Percentiles rank a stretch among this genome's conserved stretches.
Conservation (phyloP, 768 basidiomycete genomes). For the Pleurotus tuoliensis region DNA sequence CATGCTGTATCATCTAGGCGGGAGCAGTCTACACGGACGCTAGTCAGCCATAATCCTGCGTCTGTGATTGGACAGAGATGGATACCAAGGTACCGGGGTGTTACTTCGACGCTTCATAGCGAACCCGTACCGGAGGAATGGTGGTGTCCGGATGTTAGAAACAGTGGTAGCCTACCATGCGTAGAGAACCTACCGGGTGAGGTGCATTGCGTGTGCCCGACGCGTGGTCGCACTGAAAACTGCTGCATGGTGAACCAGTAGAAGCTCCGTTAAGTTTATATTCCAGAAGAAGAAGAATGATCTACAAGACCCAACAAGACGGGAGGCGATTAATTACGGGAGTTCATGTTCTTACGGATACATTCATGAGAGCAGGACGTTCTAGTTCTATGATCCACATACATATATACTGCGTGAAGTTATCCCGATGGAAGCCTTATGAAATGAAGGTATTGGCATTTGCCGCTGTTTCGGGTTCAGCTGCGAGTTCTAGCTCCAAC, state of each 20-base stretch:
- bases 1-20: too few species aligned
- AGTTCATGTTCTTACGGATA: too few species aligned
- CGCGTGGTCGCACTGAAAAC: too few species aligned
- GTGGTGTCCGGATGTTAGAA: background rate
- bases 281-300: too few species aligned
- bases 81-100: background rate
- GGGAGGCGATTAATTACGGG: too few species aligned
- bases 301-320: too few species aligned
- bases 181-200: too few species aligned
- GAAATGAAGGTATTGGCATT: conserved; percentile 8
- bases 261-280: too few species aligned
- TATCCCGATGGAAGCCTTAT: conserved; percentile 6
- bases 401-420: background rate
- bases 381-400: background rate
- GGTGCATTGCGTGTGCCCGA: too few species aligned
- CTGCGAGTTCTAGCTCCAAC: conserved; percentile 44
- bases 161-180: background rate
- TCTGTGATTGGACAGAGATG: background rate
- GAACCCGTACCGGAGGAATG: background rate
- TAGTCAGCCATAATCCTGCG: too few species aligned
- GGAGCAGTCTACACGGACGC: too few species aligned
- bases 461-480: conserved; percentile 7
- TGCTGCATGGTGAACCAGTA: too few species aligned
- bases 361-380: background rate
- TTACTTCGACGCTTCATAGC: background rate